Percentiles rank a stretch among this genome's conserved stretches.
Conservation (phyloP, 305 asterid genomes). For the Andrographis paniculata region DNA sequence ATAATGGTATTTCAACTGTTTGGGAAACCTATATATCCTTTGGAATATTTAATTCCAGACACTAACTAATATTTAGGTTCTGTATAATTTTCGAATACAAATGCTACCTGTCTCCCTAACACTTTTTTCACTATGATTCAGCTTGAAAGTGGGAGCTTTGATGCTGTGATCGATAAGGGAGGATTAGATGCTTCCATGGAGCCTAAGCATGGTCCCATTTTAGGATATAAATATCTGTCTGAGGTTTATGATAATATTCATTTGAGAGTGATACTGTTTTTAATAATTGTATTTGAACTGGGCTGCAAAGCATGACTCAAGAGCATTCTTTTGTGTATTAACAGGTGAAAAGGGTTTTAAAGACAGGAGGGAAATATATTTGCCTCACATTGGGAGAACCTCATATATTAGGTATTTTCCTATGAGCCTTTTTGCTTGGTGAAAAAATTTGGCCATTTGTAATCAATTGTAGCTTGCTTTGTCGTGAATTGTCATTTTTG, state of each 20-base stretch:
- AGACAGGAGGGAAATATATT: slow-evolving; percentile 64
- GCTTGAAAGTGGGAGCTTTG: slow-evolving; percentile 58
- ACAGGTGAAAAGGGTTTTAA: slow-evolving; percentile 84
- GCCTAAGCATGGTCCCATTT: slow-evolving; percentile 70
- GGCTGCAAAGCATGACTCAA: slow-evolving; percentile 18
- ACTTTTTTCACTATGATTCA: slow-evolving; percentile 22
- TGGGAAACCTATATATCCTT: too few relatives aligned
- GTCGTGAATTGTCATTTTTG: too few relatives aligned
- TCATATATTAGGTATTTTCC: slow-evolving; percentile 70
- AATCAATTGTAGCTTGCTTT: background rate
- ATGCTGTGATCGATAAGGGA: slow-evolving; percentile 81
- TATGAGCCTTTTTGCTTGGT: slow-evolving; percentile 9
- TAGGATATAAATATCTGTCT: slow-evolving; percentile 65
- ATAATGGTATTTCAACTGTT: too few relatives aligned
- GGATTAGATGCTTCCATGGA: slow-evolving; percentile 99
- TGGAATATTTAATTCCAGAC: too few relatives aligned
- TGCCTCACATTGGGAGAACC: slow-evolving; percentile 92
- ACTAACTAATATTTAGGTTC: too few relatives aligned
- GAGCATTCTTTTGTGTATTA: slow-evolving; percentile 13
- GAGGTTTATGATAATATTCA: slow-evolving; percentile 51
- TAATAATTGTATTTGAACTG: slow-evolving; percentile 13
- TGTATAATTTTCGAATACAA: slow-evolving; percentile 11
- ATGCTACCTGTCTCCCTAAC: slow-evolving; percentile 3
- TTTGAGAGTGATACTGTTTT: slow-evolving; percentile 14
- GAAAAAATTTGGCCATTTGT: background rate